Percentiles rank a stretch among this genome's conserved stretches.
These are phyloP conservation scores for Hyaloscypha hepaticicola DNA, from an alignment of 495 filamentous ascomycete genomes.

Conservation along the genomic window DNA sequence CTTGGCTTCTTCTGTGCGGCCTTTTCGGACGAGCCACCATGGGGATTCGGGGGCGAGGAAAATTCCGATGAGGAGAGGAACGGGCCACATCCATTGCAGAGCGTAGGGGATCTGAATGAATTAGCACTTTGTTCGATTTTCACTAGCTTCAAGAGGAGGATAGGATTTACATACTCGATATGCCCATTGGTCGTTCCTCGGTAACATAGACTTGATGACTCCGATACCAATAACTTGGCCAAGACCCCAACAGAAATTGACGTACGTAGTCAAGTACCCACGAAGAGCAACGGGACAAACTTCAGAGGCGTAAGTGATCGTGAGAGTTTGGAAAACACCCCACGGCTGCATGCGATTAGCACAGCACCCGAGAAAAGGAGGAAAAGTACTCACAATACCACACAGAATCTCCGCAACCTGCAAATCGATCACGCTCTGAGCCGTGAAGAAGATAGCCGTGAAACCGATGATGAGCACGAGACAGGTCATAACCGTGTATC, in stretches of 20 bases:
- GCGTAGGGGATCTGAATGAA: slow-evolving; percentile 55
- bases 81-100: slow-evolving; percentile 84
- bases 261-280: slow-evolving; percentile 73
- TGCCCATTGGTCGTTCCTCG: slow-evolving; percentile 59
- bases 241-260: slow-evolving; percentile 81
- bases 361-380: no score
- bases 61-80: slow-evolving; percentile 70
- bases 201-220: slow-evolving; percentile 65
- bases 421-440: slow-evolving; percentile 64
- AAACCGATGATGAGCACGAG: slow-evolving; percentile 64
- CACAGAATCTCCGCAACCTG: slow-evolving; percentile 74
- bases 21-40: slow-evolving; percentile 77
- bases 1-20: slow-evolving; percentile 66
- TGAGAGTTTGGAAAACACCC: slow-evolving; percentile 79
- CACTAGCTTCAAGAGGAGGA: not conserved
- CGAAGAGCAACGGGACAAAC: slow-evolving; percentile 72
- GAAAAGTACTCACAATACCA: slow-evolving; percentile 48
- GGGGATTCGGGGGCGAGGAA: slow-evolving; percentile 73
- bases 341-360: slow-evolving; percentile 52
- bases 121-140: not conserved
- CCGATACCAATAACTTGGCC: slow-evolving; percentile 77
- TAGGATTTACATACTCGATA: slow-evolving; percentile 50
- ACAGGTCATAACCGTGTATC: slow-evolving; percentile 66
- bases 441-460: slow-evolving; percentile 76
- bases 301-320: slow-evolving; percentile 79